phyloP scores from a whole-genome alignment of 192 early-diverging fungal genomes.

The Coemansia sp. region DNA sequence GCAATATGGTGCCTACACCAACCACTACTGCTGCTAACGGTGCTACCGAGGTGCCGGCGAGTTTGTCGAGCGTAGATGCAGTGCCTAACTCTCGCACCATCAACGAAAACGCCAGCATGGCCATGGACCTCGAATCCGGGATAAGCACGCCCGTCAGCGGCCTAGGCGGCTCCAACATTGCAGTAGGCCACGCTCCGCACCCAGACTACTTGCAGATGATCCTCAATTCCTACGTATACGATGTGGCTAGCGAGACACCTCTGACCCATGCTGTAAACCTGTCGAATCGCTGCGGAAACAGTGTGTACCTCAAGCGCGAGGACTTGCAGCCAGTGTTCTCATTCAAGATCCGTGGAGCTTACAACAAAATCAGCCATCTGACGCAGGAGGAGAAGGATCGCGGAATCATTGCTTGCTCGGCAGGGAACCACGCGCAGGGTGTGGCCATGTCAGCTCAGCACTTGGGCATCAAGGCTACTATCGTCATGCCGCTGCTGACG shows the following conservation, averaged over 20 bases:
- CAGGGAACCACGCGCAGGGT: slow-evolving; percentile 98
- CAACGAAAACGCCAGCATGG: slow-evolving; percentile 41
- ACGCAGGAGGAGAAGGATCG: slow-evolving; percentile 71
- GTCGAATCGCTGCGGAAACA: slow-evolving; percentile 67
- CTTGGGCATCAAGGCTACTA: slow-evolving; percentile 89
- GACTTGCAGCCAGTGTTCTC: slow-evolving; percentile 97
- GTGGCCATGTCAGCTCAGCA: slow-evolving; percentile 92
- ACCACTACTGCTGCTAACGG: neutral
- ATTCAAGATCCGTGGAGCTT: slow-evolving; percentile 98
- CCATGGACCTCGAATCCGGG: slow-evolving; percentile 19
- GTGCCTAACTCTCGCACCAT: slow-evolving; percentile 54
- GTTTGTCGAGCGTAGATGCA: slow-evolving; percentile 4
- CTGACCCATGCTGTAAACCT: slow-evolving; percentile 83
- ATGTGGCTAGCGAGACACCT: slow-evolving; percentile 90
- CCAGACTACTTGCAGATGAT: slow-evolving; percentile 94
- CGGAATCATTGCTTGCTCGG: slow-evolving; percentile 95
- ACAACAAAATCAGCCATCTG: slow-evolving; percentile 89
- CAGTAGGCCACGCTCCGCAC: slow-evolving; percentile 10
- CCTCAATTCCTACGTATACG: slow-evolving; percentile 92
- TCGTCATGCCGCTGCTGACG: slow-evolving; percentile 92
- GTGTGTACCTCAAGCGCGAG: slow-evolving; percentile 89
- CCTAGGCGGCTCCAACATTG: neutral
- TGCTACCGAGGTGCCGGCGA: neutral
- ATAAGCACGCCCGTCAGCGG: neutral
- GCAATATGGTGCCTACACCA: neutral